Evolutionary conservation across 1,139 yeast species (phyloP), one percentile per base, ranked within the genome.

Genomic region (Nakaseomyces kungkrabaensis): DNA sequence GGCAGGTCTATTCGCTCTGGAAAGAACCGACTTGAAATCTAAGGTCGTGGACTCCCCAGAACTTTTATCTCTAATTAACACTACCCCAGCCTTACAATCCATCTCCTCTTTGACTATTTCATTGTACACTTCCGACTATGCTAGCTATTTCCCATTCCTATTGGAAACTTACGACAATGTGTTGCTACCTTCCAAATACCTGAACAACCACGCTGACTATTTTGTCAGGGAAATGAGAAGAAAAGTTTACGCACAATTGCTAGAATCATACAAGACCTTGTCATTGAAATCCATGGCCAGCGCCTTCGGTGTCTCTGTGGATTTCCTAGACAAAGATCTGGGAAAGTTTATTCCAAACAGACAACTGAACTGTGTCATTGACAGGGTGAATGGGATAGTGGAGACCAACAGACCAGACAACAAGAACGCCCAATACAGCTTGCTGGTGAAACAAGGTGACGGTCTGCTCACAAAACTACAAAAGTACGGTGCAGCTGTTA

Each of bases 341-440:
- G 80, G 96, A 63, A 85, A 82, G 64, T 89, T 90, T 65, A 89
- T 94, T 60, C 96, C 97, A 40, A 90, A 83, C 68, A 89, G 90
- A 65, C 88, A 88, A 68, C 77, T 94, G 66, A 90, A 89, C 70
- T 94, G 98, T 71, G 90, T 94, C 50, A 89, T 94, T 66, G 98
- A 94, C 67, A 79, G 89, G 62, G 98, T 92, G 50, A 87, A 89
- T 67, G 97, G 97, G 7, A 88, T 92, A 54, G 87, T 94, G 56
- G 95, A 88, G 67, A 94, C 98, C 31, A 92, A 89, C 69, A 78
- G 97, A 59, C 96, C 97, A 3, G 98, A 92, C 68, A 89, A 85
- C 69, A 92, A 94, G 71, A 92, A 94, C 66, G 86, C 87, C 51
- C 97, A 92, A 69, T 94, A 90, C 68, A 96, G 89, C 66, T 72